phyloP scores from a whole-genome alignment of 108 stramenopile genomes.

The Seminavis robusta region DNA sequence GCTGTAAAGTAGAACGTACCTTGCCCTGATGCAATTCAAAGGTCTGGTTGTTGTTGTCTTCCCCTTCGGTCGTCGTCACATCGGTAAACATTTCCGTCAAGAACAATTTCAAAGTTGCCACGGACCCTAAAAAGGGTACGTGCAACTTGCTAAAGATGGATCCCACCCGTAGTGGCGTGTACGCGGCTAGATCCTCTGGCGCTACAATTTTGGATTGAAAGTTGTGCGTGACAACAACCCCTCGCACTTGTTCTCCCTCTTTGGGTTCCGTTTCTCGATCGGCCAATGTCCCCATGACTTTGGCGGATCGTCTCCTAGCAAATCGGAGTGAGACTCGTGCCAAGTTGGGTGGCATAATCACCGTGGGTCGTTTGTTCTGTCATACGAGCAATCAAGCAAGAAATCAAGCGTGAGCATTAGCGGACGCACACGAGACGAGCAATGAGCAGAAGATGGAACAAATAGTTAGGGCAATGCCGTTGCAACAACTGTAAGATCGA shows the following conservation, averaged over 20 bases:
- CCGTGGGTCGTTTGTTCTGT: slow-evolving; percentile 77
- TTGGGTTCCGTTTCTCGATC: slow-evolving; percentile 35
- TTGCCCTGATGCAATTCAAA: slow-evolving; percentile 69
- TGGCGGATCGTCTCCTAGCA: slow-evolving; percentile 82
- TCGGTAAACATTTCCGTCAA: slow-evolving; percentile 81
- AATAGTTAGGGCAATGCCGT: too few relatives aligned
- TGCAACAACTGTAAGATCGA: too few relatives aligned
- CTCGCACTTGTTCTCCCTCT: slow-evolving; percentile 72
- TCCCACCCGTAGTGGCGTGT: slow-evolving; percentile 86
- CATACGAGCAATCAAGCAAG: neutral
- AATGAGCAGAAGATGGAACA: too few relatives aligned
- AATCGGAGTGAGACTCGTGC: slow-evolving; percentile 85
- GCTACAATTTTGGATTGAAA: slow-evolving; percentile 78
- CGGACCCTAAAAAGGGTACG: slow-evolving; percentile 80
- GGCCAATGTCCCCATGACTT: slow-evolving; percentile 86
- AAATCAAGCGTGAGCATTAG: neutral
- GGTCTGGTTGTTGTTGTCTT: slow-evolving; percentile 30
- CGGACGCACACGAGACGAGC: neutral
- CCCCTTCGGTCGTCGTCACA: slow-evolving; percentile 42
- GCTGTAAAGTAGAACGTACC: slow-evolving; percentile 16
- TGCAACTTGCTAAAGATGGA: slow-evolving; percentile 81
- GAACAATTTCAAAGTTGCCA: slow-evolving; percentile 70
- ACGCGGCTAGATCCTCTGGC: slow-evolving; percentile 81
- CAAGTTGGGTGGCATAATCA: slow-evolving; percentile 86
- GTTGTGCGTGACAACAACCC: slow-evolving; percentile 85